These are phyloP conservation scores for Chrysoporthe austroafricana DNA, from an alignment of 2,329 filamentous ascomycete species.

Conservation along the genomic window DNA sequence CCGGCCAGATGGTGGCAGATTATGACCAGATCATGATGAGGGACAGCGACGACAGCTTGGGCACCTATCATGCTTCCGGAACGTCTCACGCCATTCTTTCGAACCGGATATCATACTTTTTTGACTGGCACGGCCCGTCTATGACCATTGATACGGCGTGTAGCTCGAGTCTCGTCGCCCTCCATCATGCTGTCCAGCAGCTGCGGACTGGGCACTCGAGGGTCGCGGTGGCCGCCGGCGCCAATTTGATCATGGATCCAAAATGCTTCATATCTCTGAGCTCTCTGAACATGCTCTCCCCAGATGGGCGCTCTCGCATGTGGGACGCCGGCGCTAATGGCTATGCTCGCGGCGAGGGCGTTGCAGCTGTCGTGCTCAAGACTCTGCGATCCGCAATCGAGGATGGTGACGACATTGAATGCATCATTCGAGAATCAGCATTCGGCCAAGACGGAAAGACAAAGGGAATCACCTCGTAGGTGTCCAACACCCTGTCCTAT, in stretches of 20 bases:
- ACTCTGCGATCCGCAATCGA: slow-evolving; percentile 47
- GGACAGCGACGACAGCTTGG: no score
- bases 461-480: slow-evolving; percentile 46
- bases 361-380: slow-evolving; percentile 52
- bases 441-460: slow-evolving; percentile 52
- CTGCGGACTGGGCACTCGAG: slow-evolving; percentile 38
- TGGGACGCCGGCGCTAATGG: slow-evolving; percentile 53
- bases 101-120: no score
- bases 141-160: slow-evolving; percentile 49
- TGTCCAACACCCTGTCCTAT: slow-evolving; percentile 40
- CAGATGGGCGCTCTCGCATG: slow-evolving; percentile 42
- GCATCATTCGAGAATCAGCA: slow-evolving; percentile 46
- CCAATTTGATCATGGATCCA: slow-evolving; percentile 40
- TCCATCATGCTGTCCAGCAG: slow-evolving; percentile 43
- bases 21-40: slow-evolving; percentile 29
- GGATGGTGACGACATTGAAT: slow-evolving; percentile 47
- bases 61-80: no score
- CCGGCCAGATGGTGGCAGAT: slow-evolving; percentile 33
- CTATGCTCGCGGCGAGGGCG: slow-evolving; percentile 56
- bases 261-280: slow-evolving; percentile 40
- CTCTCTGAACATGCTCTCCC: slow-evolving; percentile 44
- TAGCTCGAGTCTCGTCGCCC: slow-evolving; percentile 42
- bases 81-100: slow-evolving; percentile 27
- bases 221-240: slow-evolving; percentile 40
- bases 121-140: no score